phyloP scores from a whole-genome alignment of 1,284 basidiomycete genomes.

The Trametes polyzona region DNA sequence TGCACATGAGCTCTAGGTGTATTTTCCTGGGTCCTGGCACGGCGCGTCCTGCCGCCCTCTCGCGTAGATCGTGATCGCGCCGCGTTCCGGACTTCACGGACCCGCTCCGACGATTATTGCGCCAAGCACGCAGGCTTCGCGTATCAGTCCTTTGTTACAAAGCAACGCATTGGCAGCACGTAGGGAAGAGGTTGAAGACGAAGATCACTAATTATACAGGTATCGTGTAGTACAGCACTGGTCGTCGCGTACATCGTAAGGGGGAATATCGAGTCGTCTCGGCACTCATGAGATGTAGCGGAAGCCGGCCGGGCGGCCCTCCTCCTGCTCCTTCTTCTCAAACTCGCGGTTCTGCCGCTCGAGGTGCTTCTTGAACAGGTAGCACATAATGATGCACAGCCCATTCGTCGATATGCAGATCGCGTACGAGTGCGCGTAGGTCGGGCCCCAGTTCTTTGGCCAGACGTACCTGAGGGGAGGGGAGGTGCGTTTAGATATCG shows the following conservation, averaged over 20 bases:
- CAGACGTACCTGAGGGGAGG: conserved; percentile 41
- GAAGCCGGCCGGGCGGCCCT: conserved; percentile 48
- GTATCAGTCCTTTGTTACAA: no score
- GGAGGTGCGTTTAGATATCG: not conserved
- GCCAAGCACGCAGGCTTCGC: no score
- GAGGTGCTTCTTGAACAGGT: conserved; percentile 56
- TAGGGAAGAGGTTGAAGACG: not conserved
- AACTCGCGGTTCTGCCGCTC: conserved; percentile 48
- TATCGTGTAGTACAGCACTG: conserved; percentile 3
- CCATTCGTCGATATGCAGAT: conserved; percentile 57
- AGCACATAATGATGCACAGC: conserved; percentile 56
- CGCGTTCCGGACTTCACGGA: conserved; percentile 9
- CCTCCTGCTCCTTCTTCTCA: conserved; percentile 47
- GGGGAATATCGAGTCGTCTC: not conserved
- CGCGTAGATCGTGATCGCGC: conserved; percentile 13
- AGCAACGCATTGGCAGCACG: not conserved
- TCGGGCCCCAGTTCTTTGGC: conserved; percentile 45
- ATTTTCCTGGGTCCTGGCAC: no score
- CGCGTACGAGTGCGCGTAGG: conserved; percentile 47
- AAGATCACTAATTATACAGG: not conserved
- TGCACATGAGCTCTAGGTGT: no score
- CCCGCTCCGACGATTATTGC: no score
- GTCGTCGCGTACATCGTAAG: not conserved
- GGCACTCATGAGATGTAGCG: conserved; percentile 40
- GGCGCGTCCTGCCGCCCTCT: conserved; percentile 2